Percentiles rank a stretch among this genome's conserved stretches.
Evolutionary conservation across 805 yeast species (phyloP).

Genomic region (Candida odintsovae): DNA sequence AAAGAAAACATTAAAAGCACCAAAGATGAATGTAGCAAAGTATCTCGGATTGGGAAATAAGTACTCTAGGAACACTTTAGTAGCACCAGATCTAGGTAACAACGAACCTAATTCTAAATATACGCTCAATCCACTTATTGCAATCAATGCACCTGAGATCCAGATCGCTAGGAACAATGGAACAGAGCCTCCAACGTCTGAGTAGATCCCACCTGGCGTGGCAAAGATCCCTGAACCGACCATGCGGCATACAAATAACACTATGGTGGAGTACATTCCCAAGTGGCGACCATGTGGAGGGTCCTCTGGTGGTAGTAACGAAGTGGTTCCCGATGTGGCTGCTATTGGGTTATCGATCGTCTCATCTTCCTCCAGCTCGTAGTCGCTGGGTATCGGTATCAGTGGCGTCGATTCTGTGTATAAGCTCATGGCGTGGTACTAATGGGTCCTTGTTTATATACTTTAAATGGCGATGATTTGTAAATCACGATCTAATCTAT

Average conservation of each 20-base stretch:
- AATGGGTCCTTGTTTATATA: not conserved
- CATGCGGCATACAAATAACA: conserved; percentile 59
- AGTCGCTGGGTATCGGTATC: not conserved
- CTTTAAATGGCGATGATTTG: not conserved
- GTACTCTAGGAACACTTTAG: conserved; percentile 61
- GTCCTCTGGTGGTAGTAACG: conserved; percentile 8
- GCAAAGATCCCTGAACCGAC: conserved; percentile 74
- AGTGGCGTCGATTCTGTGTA: not conserved
- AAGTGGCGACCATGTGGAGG: conserved; percentile 66
- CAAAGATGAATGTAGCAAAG: conserved; percentile 43
- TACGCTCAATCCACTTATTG: conserved; percentile 59
- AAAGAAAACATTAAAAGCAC: conserved; percentile 37
- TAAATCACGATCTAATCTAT: not conserved
- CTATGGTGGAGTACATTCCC: conserved; percentile 57
- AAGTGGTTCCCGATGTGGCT: conserved; percentile 1
- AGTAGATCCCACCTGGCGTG: conserved; percentile 35
- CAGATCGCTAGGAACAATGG: conserved; percentile 53
- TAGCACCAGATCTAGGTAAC: conserved; percentile 68
- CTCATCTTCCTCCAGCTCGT: conserved; percentile 12
- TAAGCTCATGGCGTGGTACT: not conserved
- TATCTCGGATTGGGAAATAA: conserved; percentile 53
- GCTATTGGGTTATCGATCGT: conserved; percentile 7
- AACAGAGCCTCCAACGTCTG: conserved; percentile 64
- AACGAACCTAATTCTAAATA: conserved; percentile 63
- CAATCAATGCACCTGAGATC: conserved; percentile 51